Evolutionary conservation across 2,329 filamentous ascomycete genomes (phyloP), one percentile per base, ranked within the genome.

Genomic region (Pyrenochaeta sp.): DNA sequence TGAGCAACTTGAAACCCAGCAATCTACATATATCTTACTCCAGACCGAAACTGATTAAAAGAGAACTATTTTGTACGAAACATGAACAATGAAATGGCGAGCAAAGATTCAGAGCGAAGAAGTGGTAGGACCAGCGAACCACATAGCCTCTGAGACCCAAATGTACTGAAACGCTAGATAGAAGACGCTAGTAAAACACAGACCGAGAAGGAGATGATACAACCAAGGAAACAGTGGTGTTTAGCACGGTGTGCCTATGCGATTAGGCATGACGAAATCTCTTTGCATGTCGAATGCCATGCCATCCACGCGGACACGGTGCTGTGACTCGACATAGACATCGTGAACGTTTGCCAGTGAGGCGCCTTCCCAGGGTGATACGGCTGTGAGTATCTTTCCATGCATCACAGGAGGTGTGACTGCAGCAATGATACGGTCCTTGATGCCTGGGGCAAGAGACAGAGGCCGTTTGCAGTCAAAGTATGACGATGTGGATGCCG

Each of bases 211-310:
- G 18, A 21, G 22, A 26, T 51, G 27, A 13, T 29, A 27, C 22
- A 37, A 17, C 41, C 15, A 18, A 27, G 18, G 9, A 29, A 40
- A 23, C 36, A 35, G 35, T 3, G 11, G 13, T 9, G 18, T 2
- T 47, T 50, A 68, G 39, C 60, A 65, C 6, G 64, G 63, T 27
- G 65, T 69, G 31, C 31, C 19, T 3, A 34, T 11, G 45, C 48
- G 6, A 62, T 41, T 22, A 14, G 66, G 55, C 30, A 59, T 48
- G 13, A 54, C 45, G 10, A 68, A 58, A 41, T 68, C 61, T 31
- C 56, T 45, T 4, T 68, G 34, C 55, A 71, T 64, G 37, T 71
- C 68, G 32, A 71, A 70, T 0, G 65, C 63, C 56, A 69, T 58
- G 34, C 68, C 68, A 29, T 71, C 67, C 17, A 70, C 61, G 8